Evolutionary conservation across 2,329 filamentous ascomycete species (phyloP).

Genomic region (Gnomoniopsis sp.): DNA sequence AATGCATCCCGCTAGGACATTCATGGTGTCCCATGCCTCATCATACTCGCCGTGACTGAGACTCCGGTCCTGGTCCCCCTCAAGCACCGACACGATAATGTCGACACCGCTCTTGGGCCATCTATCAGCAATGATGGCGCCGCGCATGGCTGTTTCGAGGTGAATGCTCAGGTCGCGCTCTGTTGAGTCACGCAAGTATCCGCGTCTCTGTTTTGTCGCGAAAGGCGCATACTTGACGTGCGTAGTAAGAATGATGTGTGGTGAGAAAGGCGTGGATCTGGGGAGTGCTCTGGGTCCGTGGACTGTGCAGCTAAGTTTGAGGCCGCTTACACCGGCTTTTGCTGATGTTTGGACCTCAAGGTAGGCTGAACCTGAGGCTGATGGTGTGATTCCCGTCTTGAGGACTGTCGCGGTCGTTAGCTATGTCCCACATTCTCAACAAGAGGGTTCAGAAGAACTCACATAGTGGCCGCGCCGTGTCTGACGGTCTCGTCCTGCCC

Average conservation of each 20-base stretch:
- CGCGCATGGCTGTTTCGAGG: constrained; percentile 83
- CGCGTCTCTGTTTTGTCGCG: constrained; percentile 75
- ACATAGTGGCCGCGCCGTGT: constrained; percentile 85
- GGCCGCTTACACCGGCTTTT: constrained; percentile 44
- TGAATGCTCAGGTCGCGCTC: constrained; percentile 91
- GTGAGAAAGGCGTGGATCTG: constrained; percentile 84
- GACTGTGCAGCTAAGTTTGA: constrained; percentile 91
- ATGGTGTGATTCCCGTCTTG: constrained; percentile 87
- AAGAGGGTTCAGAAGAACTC: constrained; percentile 35
- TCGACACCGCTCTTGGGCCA: constrained; percentile 99
- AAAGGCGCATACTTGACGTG: constrained; percentile 98
- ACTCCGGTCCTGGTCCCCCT: constrained; percentile 80
- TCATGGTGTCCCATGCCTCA: constrained; percentile 84
- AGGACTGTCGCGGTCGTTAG: constrained; percentile 56
- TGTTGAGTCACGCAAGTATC: constrained; percentile 79
- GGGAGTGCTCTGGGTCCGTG: constrained; percentile 91
- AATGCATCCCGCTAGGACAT: constrained; percentile 85
- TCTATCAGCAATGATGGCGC: constrained; percentile 85
- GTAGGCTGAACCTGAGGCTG: constrained; percentile 90
- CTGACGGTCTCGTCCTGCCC: constrained; percentile 56
- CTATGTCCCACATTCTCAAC: background rate
- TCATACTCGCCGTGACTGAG: constrained; percentile 45
- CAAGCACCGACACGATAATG: constrained; percentile 86
- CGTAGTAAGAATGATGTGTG: constrained; percentile 85
- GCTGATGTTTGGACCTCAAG: constrained; percentile 60